These are phyloP conservation scores for Pestalotiopsis sp. DNA, from an alignment of 2,329 filamentous ascomycete species.

Conservation along the genomic window DNA sequence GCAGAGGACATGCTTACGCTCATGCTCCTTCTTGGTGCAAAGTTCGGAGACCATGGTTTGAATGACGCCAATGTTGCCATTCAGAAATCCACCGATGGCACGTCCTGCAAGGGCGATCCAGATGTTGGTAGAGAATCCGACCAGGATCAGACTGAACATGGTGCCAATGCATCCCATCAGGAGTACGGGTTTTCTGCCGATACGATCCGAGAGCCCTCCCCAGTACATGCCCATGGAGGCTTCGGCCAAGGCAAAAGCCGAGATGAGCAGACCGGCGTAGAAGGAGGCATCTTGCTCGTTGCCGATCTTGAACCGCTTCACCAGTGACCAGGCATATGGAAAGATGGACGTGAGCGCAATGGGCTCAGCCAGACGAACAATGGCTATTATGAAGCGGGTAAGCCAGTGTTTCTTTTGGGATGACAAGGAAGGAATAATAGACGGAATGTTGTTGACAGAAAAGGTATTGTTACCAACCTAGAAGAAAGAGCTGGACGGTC, in stretches of 20 bases:
- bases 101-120: constrained; percentile 80
- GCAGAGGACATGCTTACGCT: constrained; percentile 59
- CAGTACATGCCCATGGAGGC: constrained; percentile 85
- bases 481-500: constrained; percentile 77
- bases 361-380: constrained; percentile 90
- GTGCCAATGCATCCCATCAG: constrained; percentile 82
- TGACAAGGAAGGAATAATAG: too few species aligned
- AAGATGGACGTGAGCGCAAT: constrained; percentile 93
- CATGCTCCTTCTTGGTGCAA: constrained; percentile 80
- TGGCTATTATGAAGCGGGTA: constrained; percentile 57
- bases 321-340: constrained; percentile 85
- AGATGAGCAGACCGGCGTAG: constrained; percentile 87
- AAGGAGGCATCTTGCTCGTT: constrained; percentile 77
- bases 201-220: constrained; percentile 79
- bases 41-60: constrained; percentile 93
- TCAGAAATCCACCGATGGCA: constrained; percentile 78
- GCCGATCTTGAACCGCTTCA: constrained; percentile 75
- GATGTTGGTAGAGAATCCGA: constrained; percentile 82
- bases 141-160: constrained; percentile 78
- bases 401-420: neutral
- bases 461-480: constrained; percentile 61
- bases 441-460: neutral
- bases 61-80: constrained; percentile 89
- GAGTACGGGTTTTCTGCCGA: constrained; percentile 85
- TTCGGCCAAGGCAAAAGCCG: constrained; percentile 82